phyloP scores from a whole-genome alignment of 768 basidiomycete species.

The Amanita rubescens region DNA sequence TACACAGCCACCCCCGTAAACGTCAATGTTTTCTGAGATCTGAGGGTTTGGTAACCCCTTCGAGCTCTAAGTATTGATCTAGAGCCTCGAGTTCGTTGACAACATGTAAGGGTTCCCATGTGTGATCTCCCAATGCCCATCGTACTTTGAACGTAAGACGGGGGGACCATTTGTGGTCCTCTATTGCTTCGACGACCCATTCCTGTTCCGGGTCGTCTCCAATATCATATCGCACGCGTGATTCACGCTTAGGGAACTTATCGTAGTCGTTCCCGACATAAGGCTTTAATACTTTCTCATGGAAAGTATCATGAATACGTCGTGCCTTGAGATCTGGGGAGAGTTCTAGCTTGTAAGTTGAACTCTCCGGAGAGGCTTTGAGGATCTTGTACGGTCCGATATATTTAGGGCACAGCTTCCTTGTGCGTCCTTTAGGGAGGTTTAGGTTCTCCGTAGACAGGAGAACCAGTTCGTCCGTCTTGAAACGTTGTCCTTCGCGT shows the following conservation, averaged over 20 bases:
- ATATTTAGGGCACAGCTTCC: conserved; percentile 29
- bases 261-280: neutral
- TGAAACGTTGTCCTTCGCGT: conserved; percentile 12
- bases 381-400: conserved; percentile 32
- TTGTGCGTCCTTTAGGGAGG: conserved; percentile 24
- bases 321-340: neutral
- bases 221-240: neutral
- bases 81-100: neutral
- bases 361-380: neutral
- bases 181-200: conserved; percentile 22
- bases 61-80: neutral
- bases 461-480: conserved; percentile 22
- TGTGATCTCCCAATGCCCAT: neutral
- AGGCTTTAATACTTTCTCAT: neutral
- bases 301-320: neutral
- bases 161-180: neutral
- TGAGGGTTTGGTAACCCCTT: too few species aligned
- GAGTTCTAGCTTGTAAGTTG: neutral
- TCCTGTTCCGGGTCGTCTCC: conserved; percentile 20
- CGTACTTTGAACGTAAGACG: neutral
- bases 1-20: too few species aligned
- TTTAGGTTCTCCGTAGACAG: conserved; percentile 29
- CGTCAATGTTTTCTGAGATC: too few species aligned
- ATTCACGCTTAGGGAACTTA: neutral
- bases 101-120: neutral